A percentile compares a stretch with the other conserved stretches of the same genome.
These are phyloP conservation scores for Stylonectria norvegica DNA, from an alignment of 2,329 filamentous ascomycete genomes.

Conservation along the genomic window DNA sequence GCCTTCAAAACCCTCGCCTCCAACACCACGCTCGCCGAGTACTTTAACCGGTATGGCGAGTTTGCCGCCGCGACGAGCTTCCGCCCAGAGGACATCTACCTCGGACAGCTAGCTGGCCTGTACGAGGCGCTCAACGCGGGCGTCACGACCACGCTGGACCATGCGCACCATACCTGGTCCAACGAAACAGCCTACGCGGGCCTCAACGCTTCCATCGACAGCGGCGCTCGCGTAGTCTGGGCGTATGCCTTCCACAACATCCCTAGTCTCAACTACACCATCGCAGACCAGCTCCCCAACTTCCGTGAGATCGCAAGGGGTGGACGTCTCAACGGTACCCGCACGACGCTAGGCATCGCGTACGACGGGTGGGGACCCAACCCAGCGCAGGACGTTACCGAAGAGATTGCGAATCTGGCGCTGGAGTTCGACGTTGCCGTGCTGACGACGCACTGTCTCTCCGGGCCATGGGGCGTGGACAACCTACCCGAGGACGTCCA, in stretches of 20 bases:
- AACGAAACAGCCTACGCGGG: slow-evolving; percentile 42
- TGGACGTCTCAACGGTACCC: slow-evolving; percentile 23
- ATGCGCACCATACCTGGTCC: slow-evolving; percentile 49
- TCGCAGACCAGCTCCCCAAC: slow-evolving; percentile 37
- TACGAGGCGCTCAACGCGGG: slow-evolving; percentile 51
- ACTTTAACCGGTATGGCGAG: slow-evolving; percentile 41
- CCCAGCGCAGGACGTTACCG: slow-evolving; percentile 22
- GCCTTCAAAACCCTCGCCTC: slow-evolving; percentile 50
- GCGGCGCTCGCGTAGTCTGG: slow-evolving; percentile 48
- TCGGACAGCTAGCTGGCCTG: slow-evolving; percentile 44
- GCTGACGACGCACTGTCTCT: slow-evolving; percentile 44
- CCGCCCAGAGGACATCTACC: slow-evolving; percentile 44
- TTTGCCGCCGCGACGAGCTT: slow-evolving; percentile 31
- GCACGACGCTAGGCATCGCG: slow-evolving; percentile 39
- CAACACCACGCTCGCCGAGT: slow-evolving; percentile 49
- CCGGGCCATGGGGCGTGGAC: slow-evolving; percentile 36
- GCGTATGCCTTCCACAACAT: slow-evolving; percentile 40
- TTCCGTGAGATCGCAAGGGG: slow-evolving; percentile 36
- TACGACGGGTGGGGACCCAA: slow-evolving; percentile 38
- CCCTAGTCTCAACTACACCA: slow-evolving; percentile 25
- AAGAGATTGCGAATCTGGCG: slow-evolving; percentile 32
- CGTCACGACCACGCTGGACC: slow-evolving; percentile 51
- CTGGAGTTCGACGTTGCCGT: slow-evolving; percentile 40
- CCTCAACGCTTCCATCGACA: slow-evolving; percentile 45
- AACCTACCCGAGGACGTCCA: slow-evolving; percentile 40